A percentile compares a stretch with the other conserved stretches of the same genome.
Conservation (phyloP, 2,329 filamentous ascomycete species). For the Calonectria henricotiae region DNA sequence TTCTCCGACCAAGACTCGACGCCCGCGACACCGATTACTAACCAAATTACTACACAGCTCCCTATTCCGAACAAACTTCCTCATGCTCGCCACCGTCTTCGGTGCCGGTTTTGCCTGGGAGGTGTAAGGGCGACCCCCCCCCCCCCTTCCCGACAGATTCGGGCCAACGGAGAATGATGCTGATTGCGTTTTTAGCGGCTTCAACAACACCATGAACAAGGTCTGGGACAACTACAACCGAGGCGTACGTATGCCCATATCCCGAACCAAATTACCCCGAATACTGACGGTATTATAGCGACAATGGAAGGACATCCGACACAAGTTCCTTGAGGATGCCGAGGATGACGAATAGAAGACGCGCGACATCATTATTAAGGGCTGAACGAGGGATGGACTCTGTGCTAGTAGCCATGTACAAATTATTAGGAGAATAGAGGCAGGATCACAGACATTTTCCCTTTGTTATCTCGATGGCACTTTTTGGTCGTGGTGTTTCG, state of each 20-base stretch:
- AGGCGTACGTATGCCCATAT: slow-evolving; percentile 78
- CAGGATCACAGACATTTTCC: slow-evolving; percentile 48
- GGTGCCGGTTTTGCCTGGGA: slow-evolving; percentile 90
- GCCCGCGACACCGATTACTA: slow-evolving; percentile 46
- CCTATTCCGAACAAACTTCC: slow-evolving; percentile 88
- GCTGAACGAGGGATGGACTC: slow-evolving; percentile 46
- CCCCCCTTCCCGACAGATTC: slow-evolving; percentile 31
- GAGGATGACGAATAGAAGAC: slow-evolving; percentile 61
- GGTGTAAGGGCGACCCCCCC: slow-evolving; percentile 76
- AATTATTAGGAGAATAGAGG: slow-evolving; percentile 55
- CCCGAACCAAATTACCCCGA: slow-evolving; percentile 1
- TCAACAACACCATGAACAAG: slow-evolving; percentile 85
- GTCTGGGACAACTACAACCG: slow-evolving; percentile 94
- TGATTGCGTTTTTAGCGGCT: slow-evolving; percentile 74
- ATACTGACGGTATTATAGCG: slow-evolving; percentile 72
- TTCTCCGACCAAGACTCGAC: slow-evolving; percentile 44
- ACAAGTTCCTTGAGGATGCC: slow-evolving; percentile 83
- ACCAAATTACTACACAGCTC: slow-evolving; percentile 69
- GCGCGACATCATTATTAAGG: slow-evolving; percentile 42
- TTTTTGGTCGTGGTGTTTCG: slow-evolving; percentile 6
- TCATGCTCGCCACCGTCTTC: slow-evolving; percentile 92
- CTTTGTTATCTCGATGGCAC: slow-evolving; percentile 32
- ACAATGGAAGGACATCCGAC: slow-evolving; percentile 99
- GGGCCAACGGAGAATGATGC: slow-evolving; percentile 47
- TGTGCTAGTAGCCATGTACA: slow-evolving; percentile 57